Conservation (phyloP, 352 stramenopile species). For the Pythium utonaiense region DNA sequence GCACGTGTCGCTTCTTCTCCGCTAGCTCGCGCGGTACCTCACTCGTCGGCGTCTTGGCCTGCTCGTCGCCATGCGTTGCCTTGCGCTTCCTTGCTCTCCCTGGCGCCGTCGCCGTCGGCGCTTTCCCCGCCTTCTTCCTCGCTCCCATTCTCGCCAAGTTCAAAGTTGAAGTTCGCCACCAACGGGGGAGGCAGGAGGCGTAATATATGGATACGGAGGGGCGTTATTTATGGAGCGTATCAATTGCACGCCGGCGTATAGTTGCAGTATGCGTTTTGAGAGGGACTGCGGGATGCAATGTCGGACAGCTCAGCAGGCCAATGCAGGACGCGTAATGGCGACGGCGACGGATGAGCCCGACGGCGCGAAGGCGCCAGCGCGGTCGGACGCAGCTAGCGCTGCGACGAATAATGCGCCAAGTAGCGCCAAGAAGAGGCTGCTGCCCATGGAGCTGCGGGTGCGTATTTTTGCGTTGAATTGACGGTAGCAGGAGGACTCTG, state of each 20-base stretch:
- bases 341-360: neutral
- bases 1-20: conserved; percentile 76
- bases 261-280: neutral
- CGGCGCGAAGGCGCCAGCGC: neutral
- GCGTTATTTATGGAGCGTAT: neutral
- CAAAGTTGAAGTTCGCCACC: conserved; percentile 18
- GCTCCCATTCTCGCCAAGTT: neutral
- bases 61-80: conserved; percentile 13
- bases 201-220: conserved; percentile 4
- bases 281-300: neutral
- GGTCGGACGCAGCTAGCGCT: neutral
- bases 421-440: conserved; percentile 52
- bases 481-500: neutral
- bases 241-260: neutral
- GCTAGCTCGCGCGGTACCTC: conserved; percentile 27
- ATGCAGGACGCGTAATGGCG: neutral
- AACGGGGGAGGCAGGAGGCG: neutral
- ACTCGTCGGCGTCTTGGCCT: neutral
- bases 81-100: conserved; percentile 17
- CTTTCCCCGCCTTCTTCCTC: conserved; percentile 18
- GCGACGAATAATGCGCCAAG: conserved; percentile 2
- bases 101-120: neutral
- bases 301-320: neutral
- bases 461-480: conserved; percentile 7
- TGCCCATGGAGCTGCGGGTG: conserved; percentile 72